Evolutionary conservation across 164 flowering plant genomes (phyloP).

Genomic region (Liquidambar formosana): DNA sequence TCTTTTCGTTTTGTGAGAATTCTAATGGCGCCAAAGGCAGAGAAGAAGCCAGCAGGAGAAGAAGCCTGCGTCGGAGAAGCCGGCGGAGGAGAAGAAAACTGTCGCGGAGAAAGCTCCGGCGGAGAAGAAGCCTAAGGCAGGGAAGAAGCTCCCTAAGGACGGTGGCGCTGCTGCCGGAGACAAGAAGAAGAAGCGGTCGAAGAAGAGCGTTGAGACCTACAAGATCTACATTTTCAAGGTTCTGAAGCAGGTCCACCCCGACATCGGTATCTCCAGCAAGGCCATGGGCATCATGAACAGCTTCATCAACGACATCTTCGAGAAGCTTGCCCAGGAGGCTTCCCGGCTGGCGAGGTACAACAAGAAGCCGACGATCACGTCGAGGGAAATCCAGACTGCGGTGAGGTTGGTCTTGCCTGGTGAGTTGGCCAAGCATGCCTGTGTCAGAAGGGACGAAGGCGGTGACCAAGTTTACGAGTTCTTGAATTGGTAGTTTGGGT

Average conservation of each 20-base stretch:
- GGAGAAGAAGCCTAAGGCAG: constrained; percentile 36
- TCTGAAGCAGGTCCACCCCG: constrained; percentile 40
- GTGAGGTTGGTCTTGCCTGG: constrained; percentile 53
- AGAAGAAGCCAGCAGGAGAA: constrained; percentile 30
- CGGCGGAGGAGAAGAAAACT: constrained; percentile 20
- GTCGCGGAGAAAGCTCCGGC: constrained; percentile 29
- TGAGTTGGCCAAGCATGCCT: constrained; percentile 57
- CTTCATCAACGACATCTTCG: constrained; percentile 39
- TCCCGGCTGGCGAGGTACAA: constrained; percentile 47
- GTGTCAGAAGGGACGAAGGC: constrained; percentile 60
- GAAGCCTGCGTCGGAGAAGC: constrained; percentile 18
- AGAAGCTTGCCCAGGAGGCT: constrained; percentile 48
- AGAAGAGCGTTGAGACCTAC: constrained; percentile 32
- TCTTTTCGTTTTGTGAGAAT: too few relatives aligned
- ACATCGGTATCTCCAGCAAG: constrained; percentile 41
- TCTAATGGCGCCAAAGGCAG: constrained; percentile 30
- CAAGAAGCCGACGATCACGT: constrained; percentile 48
- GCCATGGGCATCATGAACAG: constrained; percentile 53
- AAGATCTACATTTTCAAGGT: constrained; percentile 42
- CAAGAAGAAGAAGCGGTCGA: constrained; percentile 31
- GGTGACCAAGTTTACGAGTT: constrained; percentile 52
- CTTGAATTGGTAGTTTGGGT: too few relatives aligned
- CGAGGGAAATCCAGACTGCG: constrained; percentile 55
- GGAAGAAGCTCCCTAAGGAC: constrained; percentile 33
- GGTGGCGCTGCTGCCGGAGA: constrained; percentile 19